Percentiles rank a stretch among this genome's conserved stretches.
Conservation (phyloP, 768 basidiomycete genomes). For the Boletus edulis region DNA sequence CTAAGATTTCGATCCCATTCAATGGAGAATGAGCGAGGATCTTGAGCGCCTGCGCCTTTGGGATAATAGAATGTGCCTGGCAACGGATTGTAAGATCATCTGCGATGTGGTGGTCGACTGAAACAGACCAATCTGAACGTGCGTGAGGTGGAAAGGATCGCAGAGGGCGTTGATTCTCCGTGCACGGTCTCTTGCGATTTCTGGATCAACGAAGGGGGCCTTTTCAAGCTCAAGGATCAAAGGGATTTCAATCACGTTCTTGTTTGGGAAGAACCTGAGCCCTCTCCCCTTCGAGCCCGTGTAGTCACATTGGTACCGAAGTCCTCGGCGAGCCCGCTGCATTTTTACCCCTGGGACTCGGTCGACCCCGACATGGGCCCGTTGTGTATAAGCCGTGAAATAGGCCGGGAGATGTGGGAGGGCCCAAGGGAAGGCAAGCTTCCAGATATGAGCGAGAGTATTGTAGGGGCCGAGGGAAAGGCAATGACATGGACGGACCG, state of each 20-base stretch:
- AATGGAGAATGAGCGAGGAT: constrained; percentile 57
- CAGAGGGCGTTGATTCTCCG: constrained; percentile 43
- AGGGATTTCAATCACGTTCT: constrained; percentile 2
- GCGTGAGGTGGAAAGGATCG: constrained; percentile 51
- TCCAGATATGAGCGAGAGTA: too few relatives aligned
- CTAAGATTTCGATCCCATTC: constrained; percentile 64
- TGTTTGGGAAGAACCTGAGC: constrained; percentile 29
- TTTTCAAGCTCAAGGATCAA: constrained; percentile 43
- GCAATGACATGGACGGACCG: too few relatives aligned
- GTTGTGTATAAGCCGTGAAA: too few relatives aligned
- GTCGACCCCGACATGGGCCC: too few relatives aligned
- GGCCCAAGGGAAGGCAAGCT: too few relatives aligned
- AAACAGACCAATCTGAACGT: constrained; percentile 61
- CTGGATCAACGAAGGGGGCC: constrained; percentile 54
- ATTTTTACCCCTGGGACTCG: too few relatives aligned
- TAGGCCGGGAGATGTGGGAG: too few relatives aligned
- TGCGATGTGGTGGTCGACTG: neutral
- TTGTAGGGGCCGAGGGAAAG: too few relatives aligned
- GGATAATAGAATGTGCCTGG: constrained; percentile 31
- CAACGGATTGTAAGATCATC: neutral
- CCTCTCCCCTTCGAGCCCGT: constrained; percentile 38
- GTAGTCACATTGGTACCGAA: too few relatives aligned
- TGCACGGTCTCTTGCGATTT: constrained; percentile 49
- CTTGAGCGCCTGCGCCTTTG: constrained; percentile 21
- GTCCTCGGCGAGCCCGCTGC: too few relatives aligned